Evolutionary conservation across 441 rosid species (phyloP), one percentile per base, ranked within the genome.

Genomic region (Arabidopsis hybrid): DNA sequence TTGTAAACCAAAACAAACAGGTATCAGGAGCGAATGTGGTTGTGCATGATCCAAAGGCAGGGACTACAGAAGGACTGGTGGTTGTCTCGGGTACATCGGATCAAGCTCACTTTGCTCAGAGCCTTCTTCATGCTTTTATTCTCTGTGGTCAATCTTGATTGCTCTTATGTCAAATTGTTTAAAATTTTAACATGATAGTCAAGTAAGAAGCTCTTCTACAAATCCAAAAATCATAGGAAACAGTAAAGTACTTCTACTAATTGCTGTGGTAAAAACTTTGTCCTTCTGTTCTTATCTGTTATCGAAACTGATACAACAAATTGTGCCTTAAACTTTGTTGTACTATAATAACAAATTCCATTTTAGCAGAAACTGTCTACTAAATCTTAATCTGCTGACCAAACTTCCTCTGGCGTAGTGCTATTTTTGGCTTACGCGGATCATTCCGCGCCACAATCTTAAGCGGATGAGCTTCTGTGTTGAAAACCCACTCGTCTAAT

Each of bases 391-490:
- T 11, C 51, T 56, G 69, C 64, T 42, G 39, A 43, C 67, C 67
- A 62, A 62, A 43, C 35, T 42, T 52, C 73, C 79, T 75, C 69
- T 58, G 65, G 26, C 73, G 76, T 65, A 79, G 40, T 52, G 47
- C 38, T 51, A 65, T 52, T 8, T 52, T 1, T n/a, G 76, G 76
- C 18, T 74, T 74, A 35, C 2, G 64, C 45, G 18, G 63, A 26
- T 75, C 81, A 55, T 56, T 59, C 14, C 91, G 87, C 18, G 81
- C 79, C 71, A 89, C 91, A 2, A 95, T 95, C 77, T 82, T 87
- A 34, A 95, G 69, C 8, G 99, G 98, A 73, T 89, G 99, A 31
- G 95, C 98, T 84, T 95, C 99, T 1, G 99, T 93, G 83, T 95
- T 95, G 71, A 95, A 93, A 29, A 93, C 99, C 98, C 99, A 93